Percentiles rank a stretch among this genome's conserved stretches.
phyloP scores from a whole-genome alignment of 257 asterid species.

The Jaltomata sinuosa region DNA sequence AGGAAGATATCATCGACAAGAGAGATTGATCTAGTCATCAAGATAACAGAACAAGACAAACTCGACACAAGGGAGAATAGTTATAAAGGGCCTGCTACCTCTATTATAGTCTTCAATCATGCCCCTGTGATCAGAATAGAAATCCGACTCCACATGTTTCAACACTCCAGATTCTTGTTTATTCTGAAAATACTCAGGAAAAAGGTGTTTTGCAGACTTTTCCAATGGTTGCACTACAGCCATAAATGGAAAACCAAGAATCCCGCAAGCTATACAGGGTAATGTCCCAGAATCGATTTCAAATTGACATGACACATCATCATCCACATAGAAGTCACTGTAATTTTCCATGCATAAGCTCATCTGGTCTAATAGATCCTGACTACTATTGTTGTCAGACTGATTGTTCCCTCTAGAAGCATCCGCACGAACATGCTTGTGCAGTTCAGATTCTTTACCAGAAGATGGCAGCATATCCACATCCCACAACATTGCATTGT shows the following conservation, averaged over 20 bases:
- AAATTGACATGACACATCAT: slow-evolving; percentile 66
- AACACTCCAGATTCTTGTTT: slow-evolving; percentile 9
- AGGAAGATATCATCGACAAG: background rate
- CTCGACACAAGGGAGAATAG: background rate
- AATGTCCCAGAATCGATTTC: slow-evolving; percentile 88
- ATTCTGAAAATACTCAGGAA: slow-evolving; percentile 17
- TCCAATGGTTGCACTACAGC: slow-evolving; percentile 80
- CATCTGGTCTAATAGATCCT: slow-evolving; percentile 40
- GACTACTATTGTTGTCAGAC: slow-evolving; percentile 18
- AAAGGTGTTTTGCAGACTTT: slow-evolving; percentile 33
- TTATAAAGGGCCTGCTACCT: slow-evolving; percentile 33
- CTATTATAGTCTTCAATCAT: slow-evolving; percentile 22
- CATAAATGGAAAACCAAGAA: slow-evolving; percentile 98
- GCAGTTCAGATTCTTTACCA: slow-evolving; percentile 40
- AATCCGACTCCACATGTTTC: slow-evolving; percentile 19
- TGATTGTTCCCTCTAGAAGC: slow-evolving; percentile 27
- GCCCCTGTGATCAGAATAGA: slow-evolving; percentile 6
- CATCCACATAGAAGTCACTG: slow-evolving; percentile 53
- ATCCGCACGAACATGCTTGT: slow-evolving; percentile 25
- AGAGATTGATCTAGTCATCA: background rate
- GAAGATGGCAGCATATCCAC: slow-evolving; percentile 62
- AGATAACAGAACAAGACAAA: background rate
- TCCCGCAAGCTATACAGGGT: slow-evolving; percentile 95
- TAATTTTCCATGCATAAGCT: slow-evolving; percentile 42
- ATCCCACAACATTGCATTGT: slow-evolving; percentile 67